Evolutionary conservation across 306 rosid species (phyloP).

Genomic region (Sechiopsis laciniata): DNA sequence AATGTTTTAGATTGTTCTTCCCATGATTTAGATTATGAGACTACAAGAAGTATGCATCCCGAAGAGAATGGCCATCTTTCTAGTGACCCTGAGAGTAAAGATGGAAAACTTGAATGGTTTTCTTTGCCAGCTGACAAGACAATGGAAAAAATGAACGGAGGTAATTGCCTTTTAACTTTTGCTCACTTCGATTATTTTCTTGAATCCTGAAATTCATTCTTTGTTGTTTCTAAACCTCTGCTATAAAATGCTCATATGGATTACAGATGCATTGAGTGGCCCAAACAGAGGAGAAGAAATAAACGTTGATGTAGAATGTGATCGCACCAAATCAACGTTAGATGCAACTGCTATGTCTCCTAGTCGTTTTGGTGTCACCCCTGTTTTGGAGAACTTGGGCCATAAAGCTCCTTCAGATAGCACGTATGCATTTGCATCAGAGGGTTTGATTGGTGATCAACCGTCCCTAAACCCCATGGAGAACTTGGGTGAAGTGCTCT

Average conservation of each 20-base stretch:
- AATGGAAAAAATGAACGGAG: conserved; percentile 33
- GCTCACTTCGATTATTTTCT: not conserved
- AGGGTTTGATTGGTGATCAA: conserved; percentile 45
- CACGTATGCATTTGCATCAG: conserved; percentile 29
- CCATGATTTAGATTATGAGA: conserved; percentile 31
- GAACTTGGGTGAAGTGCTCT: conserved; percentile 36
- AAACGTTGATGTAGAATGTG: conserved; percentile 36
- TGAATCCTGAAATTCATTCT: conserved; percentile 24
- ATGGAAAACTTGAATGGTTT: conserved; percentile 32
- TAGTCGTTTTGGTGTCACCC: conserved; percentile 55
- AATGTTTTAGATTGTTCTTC: conserved; percentile 34
- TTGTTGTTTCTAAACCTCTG: conserved; percentile 5
- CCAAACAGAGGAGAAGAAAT: conserved; percentile 49
- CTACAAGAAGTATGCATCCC: conserved; percentile 28
- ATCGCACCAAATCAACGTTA: conserved; percentile 31
- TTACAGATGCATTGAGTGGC: conserved; percentile 37
- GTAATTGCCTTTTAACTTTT: conserved; percentile 31
- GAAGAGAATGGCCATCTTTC: conserved; percentile 40
- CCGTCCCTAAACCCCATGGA: conserved; percentile 36
- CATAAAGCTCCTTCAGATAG: conserved; percentile 42
- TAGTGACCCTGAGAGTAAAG: conserved; percentile 41
- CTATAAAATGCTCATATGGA: conserved; percentile 39
- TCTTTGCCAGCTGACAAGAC: conserved; percentile 24
- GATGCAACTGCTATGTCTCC: conserved; percentile 49
- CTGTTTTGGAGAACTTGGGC: conserved; percentile 49